Base-by-base conservation (phyloP, 192 early-diverging fungal genomes). In the Coemansia sp. region DNA sequence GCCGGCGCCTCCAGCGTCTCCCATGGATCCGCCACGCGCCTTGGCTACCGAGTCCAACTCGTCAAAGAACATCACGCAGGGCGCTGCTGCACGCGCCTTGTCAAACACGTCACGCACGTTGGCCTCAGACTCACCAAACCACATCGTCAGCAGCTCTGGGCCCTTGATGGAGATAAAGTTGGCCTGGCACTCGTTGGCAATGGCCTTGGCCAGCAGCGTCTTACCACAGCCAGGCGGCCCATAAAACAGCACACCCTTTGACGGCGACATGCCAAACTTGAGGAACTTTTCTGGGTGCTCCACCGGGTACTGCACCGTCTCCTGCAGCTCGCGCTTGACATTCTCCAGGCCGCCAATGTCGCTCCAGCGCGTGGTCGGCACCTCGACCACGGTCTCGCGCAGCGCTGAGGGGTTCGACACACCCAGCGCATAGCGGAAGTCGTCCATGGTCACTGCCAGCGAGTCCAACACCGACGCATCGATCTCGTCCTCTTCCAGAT, bases 41-140 rank as follows among this genome's bases (percentile, higher is more conserved):
- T 96, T 96, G 69, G 94, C 94, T 66, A 97, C 88, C 31, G 93
- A 95, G 80, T 99, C 96, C 66, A 99, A 76, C 81, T 99, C 96
- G 58, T 99, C 96, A 85, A 99, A 99, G 91, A 99, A 99, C 93
- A 99, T 93, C 26, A 99, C 96, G 76, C 96, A 99, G 28, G 96
- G 96, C 10, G 94, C 90, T 28, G 94, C 95, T 3, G 94, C 91
- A 56, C 95, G 88, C 14, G 94, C 96, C 83, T 96, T 95, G 81
- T 97, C 94, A 82, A 99, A 99, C 36, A 99, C 94, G 74, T 97
- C 93, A 50, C 96, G 93, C 38, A 97, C 96, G 63, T 97, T 97
- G 56, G 95, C 94, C 72, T 99, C 96, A 7, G 94, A 96, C 76
- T 99, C 96, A 77, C 96, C 96, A 66, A 99, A 96, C 94, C 94